phyloP scores from a whole-genome alignment of 306 rosid species.

The Luffa acutangula region DNA sequence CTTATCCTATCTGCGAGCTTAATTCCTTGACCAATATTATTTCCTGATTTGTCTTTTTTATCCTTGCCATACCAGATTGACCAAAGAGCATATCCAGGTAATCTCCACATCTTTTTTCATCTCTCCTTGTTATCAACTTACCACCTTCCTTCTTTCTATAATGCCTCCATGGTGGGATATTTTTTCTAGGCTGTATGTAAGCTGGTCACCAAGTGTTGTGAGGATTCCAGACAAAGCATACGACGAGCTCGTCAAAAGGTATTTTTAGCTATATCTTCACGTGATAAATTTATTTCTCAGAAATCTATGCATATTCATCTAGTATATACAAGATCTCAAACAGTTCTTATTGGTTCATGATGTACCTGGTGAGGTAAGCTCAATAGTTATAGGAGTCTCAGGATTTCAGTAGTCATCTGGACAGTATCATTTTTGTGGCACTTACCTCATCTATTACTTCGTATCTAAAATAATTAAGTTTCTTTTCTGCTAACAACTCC shows the following conservation, averaged over 20 bases:
- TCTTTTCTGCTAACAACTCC: not conserved
- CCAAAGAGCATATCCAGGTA: slow-evolving; percentile 92
- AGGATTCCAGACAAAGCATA: slow-evolving; percentile 77
- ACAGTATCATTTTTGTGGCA: not conserved
- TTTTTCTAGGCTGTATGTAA: slow-evolving; percentile 59
- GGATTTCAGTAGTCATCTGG: not conserved
- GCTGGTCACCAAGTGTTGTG: slow-evolving; percentile 70
- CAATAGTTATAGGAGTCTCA: not conserved
- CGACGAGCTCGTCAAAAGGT: slow-evolving; percentile 95
- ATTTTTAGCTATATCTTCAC: slow-evolving; percentile 6
- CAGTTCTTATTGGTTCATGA: not conserved
- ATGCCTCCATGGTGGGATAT: slow-evolving; percentile 8
- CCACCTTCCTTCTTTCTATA: slow-evolving; percentile 1
- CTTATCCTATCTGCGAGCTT: not conserved
- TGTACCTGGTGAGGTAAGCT: not conserved
- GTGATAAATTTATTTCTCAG: not conserved
- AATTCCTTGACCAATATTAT: slow-evolving; percentile 16
- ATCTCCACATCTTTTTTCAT: slow-evolving; percentile 3
- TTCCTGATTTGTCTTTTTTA: slow-evolving; percentile 8
- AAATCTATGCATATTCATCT: not conserved
- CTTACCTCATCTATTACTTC: not conserved
- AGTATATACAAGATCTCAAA: not conserved
- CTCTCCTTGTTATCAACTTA: slow-evolving; percentile 2
- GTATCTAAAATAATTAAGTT: not conserved
- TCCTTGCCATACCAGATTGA: slow-evolving; percentile 49